Conservation (phyloP, 2,329 filamentous ascomycete genomes). For the Ampelomyces quisqualis region DNA sequence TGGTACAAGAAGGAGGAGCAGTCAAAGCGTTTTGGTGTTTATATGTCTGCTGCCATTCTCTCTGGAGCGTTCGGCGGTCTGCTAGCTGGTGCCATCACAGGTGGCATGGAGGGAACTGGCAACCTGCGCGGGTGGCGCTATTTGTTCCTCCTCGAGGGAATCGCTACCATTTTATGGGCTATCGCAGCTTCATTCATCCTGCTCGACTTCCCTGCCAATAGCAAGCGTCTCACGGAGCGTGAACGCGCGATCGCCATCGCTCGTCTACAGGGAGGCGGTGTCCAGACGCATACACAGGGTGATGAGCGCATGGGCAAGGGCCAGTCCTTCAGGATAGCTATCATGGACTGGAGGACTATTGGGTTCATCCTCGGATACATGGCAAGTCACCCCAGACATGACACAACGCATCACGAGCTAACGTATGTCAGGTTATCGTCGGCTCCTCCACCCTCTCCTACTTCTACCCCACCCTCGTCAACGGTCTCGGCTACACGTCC, state of each 20-base stretch:
- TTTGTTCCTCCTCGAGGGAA: conserved; percentile 51
- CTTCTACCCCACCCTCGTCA: conserved; percentile 57
- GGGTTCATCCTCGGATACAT: conserved; percentile 54
- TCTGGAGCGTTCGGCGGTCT: conserved; percentile 58
- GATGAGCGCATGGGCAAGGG: conserved; percentile 39
- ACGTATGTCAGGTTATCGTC: conserved; percentile 40
- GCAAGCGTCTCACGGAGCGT: conserved; percentile 45
- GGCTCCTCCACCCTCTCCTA: conserved; percentile 56
- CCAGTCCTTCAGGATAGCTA: conserved; percentile 43
- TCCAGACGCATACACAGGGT: conserved; percentile 38
- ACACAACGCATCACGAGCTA: conserved; percentile 10
- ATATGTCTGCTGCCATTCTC: conserved; percentile 59
- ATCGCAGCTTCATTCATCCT: conserved; percentile 50
- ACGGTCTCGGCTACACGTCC: conserved; percentile 53
- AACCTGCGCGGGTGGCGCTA: conserved; percentile 56
- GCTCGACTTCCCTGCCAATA: conserved; percentile 53
- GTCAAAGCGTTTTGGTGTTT: conserved; percentile 58
- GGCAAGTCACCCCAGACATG: conserved; percentile 29
- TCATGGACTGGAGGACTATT: conserved; percentile 52
- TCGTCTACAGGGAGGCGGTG: conserved; percentile 49
- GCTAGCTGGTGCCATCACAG: conserved; percentile 52
- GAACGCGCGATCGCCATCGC: conserved; percentile 49
- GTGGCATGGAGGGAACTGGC: conserved; percentile 48
- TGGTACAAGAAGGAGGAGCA: conserved; percentile 63
- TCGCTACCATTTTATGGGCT: conserved; percentile 50